Percentiles rank a stretch among this genome's conserved stretches.
Conservation (phyloP, 306 rosid species). For the Prosopis cineraria region DNA sequence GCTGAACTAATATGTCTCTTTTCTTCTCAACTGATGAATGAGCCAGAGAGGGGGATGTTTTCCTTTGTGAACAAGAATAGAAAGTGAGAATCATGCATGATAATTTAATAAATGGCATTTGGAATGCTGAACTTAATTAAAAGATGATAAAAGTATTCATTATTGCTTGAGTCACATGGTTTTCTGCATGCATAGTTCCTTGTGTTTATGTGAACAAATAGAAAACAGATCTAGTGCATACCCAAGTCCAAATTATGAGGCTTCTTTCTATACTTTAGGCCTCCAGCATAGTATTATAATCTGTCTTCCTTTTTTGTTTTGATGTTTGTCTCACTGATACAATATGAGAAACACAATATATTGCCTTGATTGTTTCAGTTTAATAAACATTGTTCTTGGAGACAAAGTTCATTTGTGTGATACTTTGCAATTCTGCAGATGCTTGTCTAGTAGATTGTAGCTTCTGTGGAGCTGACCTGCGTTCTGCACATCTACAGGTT, state of each 20-base stretch:
- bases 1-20: constrained; percentile 15
- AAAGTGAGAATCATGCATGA: constrained; percentile 31
- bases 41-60: not conserved
- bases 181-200: constrained; percentile 19
- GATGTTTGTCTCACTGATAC: constrained; percentile 7
- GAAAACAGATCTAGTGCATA: constrained; percentile 22
- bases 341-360: not conserved
- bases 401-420: constrained; percentile 25
- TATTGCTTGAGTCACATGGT: not conserved
- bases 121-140: constrained; percentile 16
- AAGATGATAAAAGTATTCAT: not conserved
- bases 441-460: constrained; percentile 81
- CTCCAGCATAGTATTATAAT: constrained; percentile 20
- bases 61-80: constrained; percentile 11
- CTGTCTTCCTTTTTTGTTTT: constrained; percentile 25
- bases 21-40: constrained; percentile 6
- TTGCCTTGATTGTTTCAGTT: not conserved
- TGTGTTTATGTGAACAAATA: constrained; percentile 8
- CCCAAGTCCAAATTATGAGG: constrained; percentile 7
- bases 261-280: not conserved
- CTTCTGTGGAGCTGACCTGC: constrained; percentile 93
- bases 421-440: constrained; percentile 57
- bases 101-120: constrained; percentile 9
- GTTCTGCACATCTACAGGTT: constrained; percentile 97
- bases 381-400: constrained; percentile 8